A percentile compares a stretch with the other conserved stretches of the same genome.
phyloP scores from a whole-genome alignment of 2,329 filamentous ascomycete species.

The Orbilia brochopaga region DNA sequence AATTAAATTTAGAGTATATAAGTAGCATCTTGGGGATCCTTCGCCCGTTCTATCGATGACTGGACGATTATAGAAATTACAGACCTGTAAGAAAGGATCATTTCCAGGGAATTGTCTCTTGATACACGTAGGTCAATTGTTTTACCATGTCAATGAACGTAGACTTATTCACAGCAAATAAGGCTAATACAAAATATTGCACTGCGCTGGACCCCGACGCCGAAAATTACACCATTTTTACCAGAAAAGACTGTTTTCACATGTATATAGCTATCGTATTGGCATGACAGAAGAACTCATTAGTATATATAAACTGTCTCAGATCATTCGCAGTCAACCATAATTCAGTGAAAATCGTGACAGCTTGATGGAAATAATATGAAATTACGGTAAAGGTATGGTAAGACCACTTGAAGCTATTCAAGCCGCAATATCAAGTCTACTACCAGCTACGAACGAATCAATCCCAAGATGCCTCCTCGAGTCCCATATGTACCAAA shows the following conservation, averaged over 20 bases:
- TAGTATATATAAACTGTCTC: constrained; percentile 22
- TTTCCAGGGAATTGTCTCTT: not conserved
- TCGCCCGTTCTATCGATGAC: constrained; percentile 3
- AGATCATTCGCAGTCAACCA: constrained; percentile 26
- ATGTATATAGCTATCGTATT: constrained; percentile 27
- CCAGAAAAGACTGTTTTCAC: constrained; percentile 27
- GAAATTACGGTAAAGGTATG: constrained; percentile 31
- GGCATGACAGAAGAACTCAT: constrained; percentile 26
- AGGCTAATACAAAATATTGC: constrained; percentile 10
- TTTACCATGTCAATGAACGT: constrained; percentile 22
- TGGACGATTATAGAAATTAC: constrained; percentile 5
- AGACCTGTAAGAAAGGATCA: not conserved
- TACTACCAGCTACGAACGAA: constrained; percentile 34
- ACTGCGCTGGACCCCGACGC: constrained; percentile 7
- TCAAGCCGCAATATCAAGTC: constrained; percentile 33
- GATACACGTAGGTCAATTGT: constrained; percentile 6
- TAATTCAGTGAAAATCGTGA: constrained; percentile 38
- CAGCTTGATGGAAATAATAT: constrained; percentile 34
- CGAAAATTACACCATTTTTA: constrained; percentile 28
- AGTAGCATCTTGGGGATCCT: not conserved
- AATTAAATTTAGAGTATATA: constrained; percentile 1
- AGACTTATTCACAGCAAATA: constrained; percentile 9
- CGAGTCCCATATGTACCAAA: constrained; percentile 31
- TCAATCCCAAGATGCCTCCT: constrained; percentile 36
- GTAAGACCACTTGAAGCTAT: constrained; percentile 32